Conservation (phyloP, 1,139 yeast genomes). For the Debaryomyces psychrophilus region DNA sequence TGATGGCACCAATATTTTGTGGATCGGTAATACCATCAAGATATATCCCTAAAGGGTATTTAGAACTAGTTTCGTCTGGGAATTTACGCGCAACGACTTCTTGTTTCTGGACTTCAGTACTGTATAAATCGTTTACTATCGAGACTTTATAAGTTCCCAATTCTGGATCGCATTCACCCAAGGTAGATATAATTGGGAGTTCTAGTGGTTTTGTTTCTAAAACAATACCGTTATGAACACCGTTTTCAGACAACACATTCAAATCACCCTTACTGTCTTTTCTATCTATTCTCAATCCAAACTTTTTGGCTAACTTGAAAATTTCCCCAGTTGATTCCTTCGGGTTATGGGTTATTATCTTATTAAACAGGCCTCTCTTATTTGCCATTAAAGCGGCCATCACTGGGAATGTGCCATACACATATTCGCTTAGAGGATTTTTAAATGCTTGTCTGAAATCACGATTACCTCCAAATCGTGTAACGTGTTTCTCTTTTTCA, state of each 20-base stretch:
- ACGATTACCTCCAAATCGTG: conserved; percentile 5
- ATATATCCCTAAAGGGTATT: conserved; percentile 70
- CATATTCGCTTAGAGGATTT: conserved; percentile 63
- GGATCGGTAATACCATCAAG: conserved; percentile 88
- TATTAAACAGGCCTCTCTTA: conserved; percentile 56
- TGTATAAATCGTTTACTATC: conserved; percentile 24
- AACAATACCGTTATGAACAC: conserved; percentile 83
- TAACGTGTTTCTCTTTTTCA: conserved; percentile 2
- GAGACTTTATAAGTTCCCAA: conserved; percentile 33
- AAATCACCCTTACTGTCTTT: conserved; percentile 58
- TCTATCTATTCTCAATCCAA: conserved; percentile 46
- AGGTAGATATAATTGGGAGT: conserved; percentile 41
- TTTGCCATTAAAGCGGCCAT: conserved; percentile 64
- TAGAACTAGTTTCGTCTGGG: conserved; percentile 15
- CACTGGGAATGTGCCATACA: conserved; percentile 80
- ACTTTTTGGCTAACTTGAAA: conserved; percentile 46
- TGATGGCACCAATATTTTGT: conserved; percentile 85
- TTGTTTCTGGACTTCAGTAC: conserved; percentile 18
- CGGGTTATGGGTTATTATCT: conserved; percentile 53
- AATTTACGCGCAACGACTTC: conserved; percentile 21
- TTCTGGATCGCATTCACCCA: conserved; percentile 30
- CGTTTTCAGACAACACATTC: conserved; percentile 63
- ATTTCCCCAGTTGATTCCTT: conserved; percentile 39
- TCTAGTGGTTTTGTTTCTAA: conserved; percentile 65
- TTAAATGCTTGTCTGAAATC: conserved; percentile 11